Conservation (phyloP, 169 alveolate genomes). For the Ichthyophthirius multifiliis region DNA sequence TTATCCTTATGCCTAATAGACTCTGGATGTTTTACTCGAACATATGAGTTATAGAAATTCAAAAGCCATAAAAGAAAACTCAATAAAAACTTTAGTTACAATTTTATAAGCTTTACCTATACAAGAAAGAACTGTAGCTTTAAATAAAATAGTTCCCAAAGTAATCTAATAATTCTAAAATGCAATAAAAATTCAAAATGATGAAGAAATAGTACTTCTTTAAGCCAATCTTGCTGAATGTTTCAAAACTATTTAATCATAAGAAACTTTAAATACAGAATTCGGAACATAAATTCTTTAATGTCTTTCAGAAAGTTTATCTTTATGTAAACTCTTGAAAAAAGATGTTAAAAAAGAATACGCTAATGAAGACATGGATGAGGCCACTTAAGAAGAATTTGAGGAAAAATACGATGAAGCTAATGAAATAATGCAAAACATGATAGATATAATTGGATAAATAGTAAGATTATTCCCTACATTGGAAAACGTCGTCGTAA, state of each 20-base stretch:
- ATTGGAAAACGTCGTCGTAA: not conserved
- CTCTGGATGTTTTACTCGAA: not conserved
- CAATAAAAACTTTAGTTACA: not conserved
- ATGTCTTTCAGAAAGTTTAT: not conserved
- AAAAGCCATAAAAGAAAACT: not conserved
- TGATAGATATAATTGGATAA: not conserved
- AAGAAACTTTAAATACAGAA: not conserved
- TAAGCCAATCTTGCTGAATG: not conserved
- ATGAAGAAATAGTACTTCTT: not conserved
- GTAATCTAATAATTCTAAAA: no score
- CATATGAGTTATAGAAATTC: not conserved
- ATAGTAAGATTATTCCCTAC: not conserved
- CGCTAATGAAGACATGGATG: not conserved
- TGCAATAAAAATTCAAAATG: no score
- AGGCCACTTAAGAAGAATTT: not conserved
- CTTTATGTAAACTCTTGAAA: not conserved
- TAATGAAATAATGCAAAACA: not conserved
- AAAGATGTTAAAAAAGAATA: not conserved
- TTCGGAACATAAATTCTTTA: not conserved
- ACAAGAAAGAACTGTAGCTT: no score
- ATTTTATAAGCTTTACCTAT: no score
- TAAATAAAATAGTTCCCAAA: no score
- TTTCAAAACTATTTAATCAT: not conserved
- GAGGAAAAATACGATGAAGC: constrained; percentile 7
- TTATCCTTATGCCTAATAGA: not conserved